Evolutionary conservation across 2,329 filamentous ascomycete species (phyloP).

Genomic region (Colletotrichum abscissum): DNA sequence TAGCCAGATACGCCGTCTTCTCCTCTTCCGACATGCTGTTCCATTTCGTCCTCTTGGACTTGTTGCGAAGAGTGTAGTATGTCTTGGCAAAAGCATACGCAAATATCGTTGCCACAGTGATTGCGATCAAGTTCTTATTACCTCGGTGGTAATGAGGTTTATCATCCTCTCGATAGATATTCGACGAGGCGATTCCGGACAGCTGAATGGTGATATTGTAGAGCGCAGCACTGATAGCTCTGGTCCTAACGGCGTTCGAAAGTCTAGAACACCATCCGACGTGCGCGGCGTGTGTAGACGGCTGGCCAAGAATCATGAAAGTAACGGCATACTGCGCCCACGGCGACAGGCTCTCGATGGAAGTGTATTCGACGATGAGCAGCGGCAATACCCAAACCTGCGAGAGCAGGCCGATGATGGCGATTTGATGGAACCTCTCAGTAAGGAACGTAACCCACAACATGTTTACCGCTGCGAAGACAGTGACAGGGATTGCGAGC

Average conservation of each 20-base stretch:
- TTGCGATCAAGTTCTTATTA: constrained; percentile 53
- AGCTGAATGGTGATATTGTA: constrained; percentile 68
- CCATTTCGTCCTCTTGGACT: constrained; percentile 42
- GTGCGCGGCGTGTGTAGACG: constrained; percentile 57
- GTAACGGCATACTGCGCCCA: constrained; percentile 61
- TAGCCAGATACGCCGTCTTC: constrained; percentile 50
- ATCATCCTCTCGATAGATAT: constrained; percentile 53
- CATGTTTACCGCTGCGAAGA: background rate
- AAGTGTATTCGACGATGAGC: constrained; percentile 56
- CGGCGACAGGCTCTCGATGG: constrained; percentile 41
- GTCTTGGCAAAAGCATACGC: constrained; percentile 43
- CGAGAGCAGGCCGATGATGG: constrained; percentile 40
- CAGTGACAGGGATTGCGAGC: constrained; percentile 54
- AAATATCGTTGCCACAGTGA: constrained; percentile 49
- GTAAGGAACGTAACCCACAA: constrained; percentile 43
- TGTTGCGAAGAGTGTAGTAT: constrained; percentile 47
- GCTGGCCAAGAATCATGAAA: constrained; percentile 58
- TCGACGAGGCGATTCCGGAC: background rate
- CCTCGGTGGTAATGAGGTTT: constrained; percentile 57
- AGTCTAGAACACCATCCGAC: constrained; percentile 72
- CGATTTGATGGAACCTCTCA: constrained; percentile 54
- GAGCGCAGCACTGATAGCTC: constrained; percentile 69
- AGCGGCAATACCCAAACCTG: constrained; percentile 65
- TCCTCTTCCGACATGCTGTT: constrained; percentile 44
- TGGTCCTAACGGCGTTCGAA: constrained; percentile 69